phyloP scores from a whole-genome alignment of 192 early-diverging fungal species.

The Chytriomyces confervae region DNA sequence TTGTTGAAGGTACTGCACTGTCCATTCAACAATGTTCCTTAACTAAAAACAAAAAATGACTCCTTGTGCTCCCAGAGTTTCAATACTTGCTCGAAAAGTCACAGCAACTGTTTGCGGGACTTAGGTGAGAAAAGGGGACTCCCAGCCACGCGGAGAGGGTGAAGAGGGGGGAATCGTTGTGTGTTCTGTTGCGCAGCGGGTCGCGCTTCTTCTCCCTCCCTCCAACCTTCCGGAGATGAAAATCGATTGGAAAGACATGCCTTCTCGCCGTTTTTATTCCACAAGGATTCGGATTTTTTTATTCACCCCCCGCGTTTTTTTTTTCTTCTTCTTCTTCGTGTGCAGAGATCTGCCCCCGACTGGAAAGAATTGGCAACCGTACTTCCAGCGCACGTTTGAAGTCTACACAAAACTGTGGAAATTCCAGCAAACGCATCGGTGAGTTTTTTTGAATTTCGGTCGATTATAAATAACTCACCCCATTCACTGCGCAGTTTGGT shows the following conservation, averaged over 20 bases:
- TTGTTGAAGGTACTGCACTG: slow-evolving; percentile 28
- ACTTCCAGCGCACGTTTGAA: slow-evolving; percentile 98
- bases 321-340: background rate
- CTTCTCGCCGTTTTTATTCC: background rate
- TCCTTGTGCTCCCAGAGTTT: slow-evolving; percentile 66
- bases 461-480: background rate
- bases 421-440: slow-evolving; percentile 92
- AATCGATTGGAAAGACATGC: slow-evolving; percentile 5
- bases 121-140: slow-evolving; percentile 61
- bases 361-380: slow-evolving; percentile 83
- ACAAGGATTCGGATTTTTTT: background rate
- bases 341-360: slow-evolving; percentile 85
- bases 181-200: background rate
- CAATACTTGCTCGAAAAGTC: slow-evolving; percentile 95
- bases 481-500: slow-evolving; percentile 58
- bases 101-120: slow-evolving; percentile 93
- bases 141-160: background rate
- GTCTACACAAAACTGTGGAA: slow-evolving; percentile 97
- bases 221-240: slow-evolving; percentile 14
- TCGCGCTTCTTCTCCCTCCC: background rate
- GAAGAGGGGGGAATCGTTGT: background rate
- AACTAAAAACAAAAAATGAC: background rate
- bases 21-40: background rate
- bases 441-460: background rate
- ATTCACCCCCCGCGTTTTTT: background rate